These are phyloP conservation scores for Thielaviopsis punctulata DNA, from an alignment of 2,329 filamentous ascomycete species.

Conservation along the genomic window DNA sequence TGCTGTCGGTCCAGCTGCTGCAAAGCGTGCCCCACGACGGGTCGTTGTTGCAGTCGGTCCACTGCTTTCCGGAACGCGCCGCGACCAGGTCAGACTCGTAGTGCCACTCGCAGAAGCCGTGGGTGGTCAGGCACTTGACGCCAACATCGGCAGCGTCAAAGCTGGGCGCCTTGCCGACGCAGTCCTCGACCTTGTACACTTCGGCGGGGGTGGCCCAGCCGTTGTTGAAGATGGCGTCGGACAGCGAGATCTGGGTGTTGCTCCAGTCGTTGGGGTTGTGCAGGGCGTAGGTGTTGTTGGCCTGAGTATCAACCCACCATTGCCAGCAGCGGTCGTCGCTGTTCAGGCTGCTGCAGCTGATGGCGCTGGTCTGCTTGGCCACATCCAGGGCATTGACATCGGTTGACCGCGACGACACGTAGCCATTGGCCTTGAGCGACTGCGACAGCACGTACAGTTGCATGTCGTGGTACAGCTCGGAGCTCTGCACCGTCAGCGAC, in stretches of 20 bases:
- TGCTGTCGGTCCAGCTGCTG: slow-evolving; percentile 12
- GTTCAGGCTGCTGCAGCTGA: slow-evolving; percentile 9
- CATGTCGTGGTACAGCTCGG: slow-evolving; percentile 14
- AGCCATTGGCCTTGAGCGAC: slow-evolving; percentile 15
- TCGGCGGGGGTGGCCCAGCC: slow-evolving; percentile 16
- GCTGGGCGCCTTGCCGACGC: slow-evolving; percentile 13
- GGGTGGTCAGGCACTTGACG: slow-evolving; percentile 15
- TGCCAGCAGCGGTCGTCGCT: slow-evolving; percentile 13
- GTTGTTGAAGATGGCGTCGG: slow-evolving; percentile 14
- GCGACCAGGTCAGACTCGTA: slow-evolving; percentile 9
- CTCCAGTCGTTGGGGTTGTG: slow-evolving; percentile 15
- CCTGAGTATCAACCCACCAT: slow-evolving; percentile 14
- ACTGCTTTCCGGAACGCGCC: slow-evolving; percentile 11
- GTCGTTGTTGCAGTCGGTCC: slow-evolving; percentile 16
- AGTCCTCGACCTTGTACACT: slow-evolving; percentile 16
- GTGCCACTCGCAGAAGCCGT: slow-evolving; percentile 16
- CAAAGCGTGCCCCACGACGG: slow-evolving; percentile 14
- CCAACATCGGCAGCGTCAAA: slow-evolving; percentile 14
- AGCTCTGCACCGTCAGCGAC: slow-evolving; percentile 15
- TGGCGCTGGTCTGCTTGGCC: slow-evolving; percentile 11
- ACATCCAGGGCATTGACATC: slow-evolving; percentile 14
- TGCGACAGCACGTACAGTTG: slow-evolving; percentile 15
- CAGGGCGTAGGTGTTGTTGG: slow-evolving; percentile 15
- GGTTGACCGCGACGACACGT: slow-evolving; percentile 14
- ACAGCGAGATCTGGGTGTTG: slow-evolving; percentile 15